A percentile compares a stretch with the other conserved stretches of the same genome.
Evolutionary conservation across 2,329 filamentous ascomycete genomes (phyloP).

Genomic region (Fusarium temperatum): DNA sequence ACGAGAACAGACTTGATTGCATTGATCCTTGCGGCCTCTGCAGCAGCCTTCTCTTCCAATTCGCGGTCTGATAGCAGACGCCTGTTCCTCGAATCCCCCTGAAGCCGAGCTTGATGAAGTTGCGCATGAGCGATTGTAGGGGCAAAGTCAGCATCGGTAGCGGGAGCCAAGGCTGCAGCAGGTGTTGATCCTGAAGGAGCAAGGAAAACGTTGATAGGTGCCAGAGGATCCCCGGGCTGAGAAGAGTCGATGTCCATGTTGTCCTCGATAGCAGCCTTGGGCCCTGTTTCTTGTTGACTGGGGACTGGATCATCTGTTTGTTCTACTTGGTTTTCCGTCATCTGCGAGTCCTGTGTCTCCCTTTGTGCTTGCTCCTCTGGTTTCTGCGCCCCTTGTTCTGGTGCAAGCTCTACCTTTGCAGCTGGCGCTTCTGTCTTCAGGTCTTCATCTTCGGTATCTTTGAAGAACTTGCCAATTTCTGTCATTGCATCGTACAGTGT

Average conservation of each 20-base stretch:
- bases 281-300: slow-evolving; percentile 6
- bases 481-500: slow-evolving; percentile 87
- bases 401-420: slow-evolving; percentile 3
- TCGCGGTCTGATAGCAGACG: slow-evolving; percentile 86
- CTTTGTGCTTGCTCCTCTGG: slow-evolving; percentile 9
- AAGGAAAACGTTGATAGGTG: slow-evolving; percentile 76
- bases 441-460: slow-evolving; percentile 52
- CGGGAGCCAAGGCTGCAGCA: slow-evolving; percentile 72
- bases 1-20: slow-evolving; percentile 75
- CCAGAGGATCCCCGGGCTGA: slow-evolving; percentile 48
- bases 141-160: slow-evolving; percentile 79
- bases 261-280: neutral
- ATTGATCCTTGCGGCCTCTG: slow-evolving; percentile 71
- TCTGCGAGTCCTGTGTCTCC: slow-evolving; percentile 32
- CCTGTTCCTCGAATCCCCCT: slow-evolving; percentile 71
- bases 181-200: slow-evolving; percentile 80
- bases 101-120: slow-evolving; percentile 75
- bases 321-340: slow-evolving; percentile 31
- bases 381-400: slow-evolving; percentile 16
- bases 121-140: slow-evolving; percentile 80
- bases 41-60: slow-evolving; percentile 73
- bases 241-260: slow-evolving; percentile 37
- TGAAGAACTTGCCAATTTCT: slow-evolving; percentile 81
- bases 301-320: neutral
- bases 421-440: slow-evolving; percentile 12